Evolutionary conservation across 306 rosid species (phyloP), one percentile per base, ranked within the genome.

Genomic region (Astragalus glycyphyllos): DNA sequence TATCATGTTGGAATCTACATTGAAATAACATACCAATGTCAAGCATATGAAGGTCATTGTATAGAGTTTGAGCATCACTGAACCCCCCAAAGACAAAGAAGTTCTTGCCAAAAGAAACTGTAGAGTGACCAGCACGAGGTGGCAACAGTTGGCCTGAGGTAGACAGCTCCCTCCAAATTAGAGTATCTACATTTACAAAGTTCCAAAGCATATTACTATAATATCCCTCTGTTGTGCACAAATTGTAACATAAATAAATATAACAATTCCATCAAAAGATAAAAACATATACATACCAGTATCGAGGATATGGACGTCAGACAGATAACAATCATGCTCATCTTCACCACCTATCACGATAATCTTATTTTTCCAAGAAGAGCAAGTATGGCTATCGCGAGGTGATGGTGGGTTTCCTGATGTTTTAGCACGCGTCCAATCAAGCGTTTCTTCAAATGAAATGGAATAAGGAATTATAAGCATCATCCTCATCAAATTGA

Each of bases 31-130:
- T 87, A 92, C 98, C 96, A 66, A 86, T 65, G 76, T 89, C 86
- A 46, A 92, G 92, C 89, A 85, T 74, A 63, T 81, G 76, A 8
- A 92, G 81, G 80, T 92, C 98, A 46, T 79, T 86, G 84, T 86
- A 89, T 41, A 89, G 84, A 77, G 78, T 85, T 79, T 84, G 96
- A 11, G 88, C 86, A 14, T 87, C 86, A 2, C 95, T 78, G 65
- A 92, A 87, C 67, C 98, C 98, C 63, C 96, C 98, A 14, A 92
- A 92, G 56, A 89, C 96, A 86, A 87, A 86, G 80, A 92, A 83
- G 73, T 74, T 74, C 79, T 75, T 89, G 61, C 92, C 96, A 60
- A 92, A 88, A 75, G 92, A 72, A 79, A 89, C 90, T 23, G 98
- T 81, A 31, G 88, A 85, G 74, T 92, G 98, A 79, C 98, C 96